These are phyloP conservation scores for Salix brachista DNA, from an alignment of 345 rosid genomes.

Conservation along the genomic window DNA sequence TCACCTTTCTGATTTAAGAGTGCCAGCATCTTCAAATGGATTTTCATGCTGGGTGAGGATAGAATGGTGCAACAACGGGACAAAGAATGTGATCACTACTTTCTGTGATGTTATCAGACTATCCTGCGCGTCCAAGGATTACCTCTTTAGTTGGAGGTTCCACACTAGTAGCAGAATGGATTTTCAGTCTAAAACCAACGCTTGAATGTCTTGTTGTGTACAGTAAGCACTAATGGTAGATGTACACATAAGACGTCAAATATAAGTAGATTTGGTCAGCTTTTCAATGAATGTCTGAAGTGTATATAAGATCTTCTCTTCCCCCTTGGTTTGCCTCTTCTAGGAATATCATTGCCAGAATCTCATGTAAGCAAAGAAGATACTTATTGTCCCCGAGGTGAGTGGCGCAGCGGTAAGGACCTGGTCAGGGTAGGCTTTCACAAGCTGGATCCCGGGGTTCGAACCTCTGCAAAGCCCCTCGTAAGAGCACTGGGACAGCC, in stretches of 20 bases:
- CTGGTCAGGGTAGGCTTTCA: too few relatives aligned
- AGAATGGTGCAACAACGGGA: slow-evolving; percentile 65
- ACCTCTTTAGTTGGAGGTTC: slow-evolving; percentile 71
- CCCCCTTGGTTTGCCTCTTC: background rate
- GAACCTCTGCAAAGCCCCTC: too few relatives aligned
- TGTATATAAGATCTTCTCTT: too few relatives aligned
- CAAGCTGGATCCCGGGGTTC: too few relatives aligned
- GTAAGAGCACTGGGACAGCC: too few relatives aligned
- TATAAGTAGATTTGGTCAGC: slow-evolving; percentile 14
- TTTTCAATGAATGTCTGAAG: slow-evolving; percentile 9
- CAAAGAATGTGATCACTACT: slow-evolving; percentile 44
- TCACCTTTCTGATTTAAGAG: slow-evolving; percentile 33
- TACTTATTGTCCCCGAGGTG: too few relatives aligned
- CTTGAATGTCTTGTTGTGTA: slow-evolving; percentile 6
- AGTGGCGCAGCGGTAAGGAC: too few relatives aligned
- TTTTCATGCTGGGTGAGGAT: slow-evolving; percentile 91
- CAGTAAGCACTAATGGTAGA: background rate
- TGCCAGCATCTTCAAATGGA: slow-evolving; percentile 43
- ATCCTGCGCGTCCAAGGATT: slow-evolving; percentile 63
- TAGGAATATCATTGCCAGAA: background rate
- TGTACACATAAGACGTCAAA: slow-evolving; percentile 6
- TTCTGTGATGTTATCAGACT: slow-evolving; percentile 68
- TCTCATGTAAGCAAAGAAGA: background rate
- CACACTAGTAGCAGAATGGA: slow-evolving; percentile 39
- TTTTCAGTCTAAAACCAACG: slow-evolving; percentile 32